phyloP scores from a whole-genome alignment of 2,329 filamentous ascomycete genomes.

The Phialocephala sp. region DNA sequence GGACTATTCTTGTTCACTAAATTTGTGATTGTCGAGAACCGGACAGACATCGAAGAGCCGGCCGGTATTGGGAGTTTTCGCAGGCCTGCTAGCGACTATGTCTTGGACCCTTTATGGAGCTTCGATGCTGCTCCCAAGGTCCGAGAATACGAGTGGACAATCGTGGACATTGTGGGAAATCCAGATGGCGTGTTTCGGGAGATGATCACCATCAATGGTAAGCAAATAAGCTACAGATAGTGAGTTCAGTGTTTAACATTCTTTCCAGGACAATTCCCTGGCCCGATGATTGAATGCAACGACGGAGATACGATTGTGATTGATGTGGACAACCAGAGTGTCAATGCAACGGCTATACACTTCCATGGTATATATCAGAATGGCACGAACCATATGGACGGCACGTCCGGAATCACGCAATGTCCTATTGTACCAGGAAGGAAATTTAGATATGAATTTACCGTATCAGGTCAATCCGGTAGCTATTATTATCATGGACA shows the following conservation, averaged over 20 bases:
- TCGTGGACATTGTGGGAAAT: slow-evolving; percentile 61
- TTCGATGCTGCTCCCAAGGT: slow-evolving; percentile 53
- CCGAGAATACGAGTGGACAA: slow-evolving; percentile 65
- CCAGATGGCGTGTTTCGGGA: slow-evolving; percentile 63
- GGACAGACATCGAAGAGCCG: slow-evolving; percentile 22
- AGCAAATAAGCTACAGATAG: neutral
- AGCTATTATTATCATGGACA: slow-evolving; percentile 71
- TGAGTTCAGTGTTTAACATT: neutral
- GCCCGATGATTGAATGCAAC: slow-evolving; percentile 74
- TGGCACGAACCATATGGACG: slow-evolving; percentile 77
- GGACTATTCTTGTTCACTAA: slow-evolving; percentile 35
- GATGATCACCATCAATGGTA: slow-evolving; percentile 70
- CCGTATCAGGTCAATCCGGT: slow-evolving; percentile 56
- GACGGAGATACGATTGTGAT: slow-evolving; percentile 75
- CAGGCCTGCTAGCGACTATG: slow-evolving; percentile 55
- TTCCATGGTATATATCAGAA: slow-evolving; percentile 83
- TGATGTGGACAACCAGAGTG: slow-evolving; percentile 69
- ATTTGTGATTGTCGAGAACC: slow-evolving; percentile 33
- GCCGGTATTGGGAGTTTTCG: slow-evolving; percentile 35
- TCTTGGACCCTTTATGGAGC: slow-evolving; percentile 63
- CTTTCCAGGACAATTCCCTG: slow-evolving; percentile 65
- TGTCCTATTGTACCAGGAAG: slow-evolving; percentile 68
- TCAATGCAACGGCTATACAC: slow-evolving; percentile 70
- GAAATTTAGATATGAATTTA: slow-evolving; percentile 71
- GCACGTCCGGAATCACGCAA: slow-evolving; percentile 65